Percentiles rank a stretch among this genome's conserved stretches.
Evolutionary conservation across 495 filamentous ascomycete genomes (phyloP).

Genomic region (Penicillium turbatum): DNA sequence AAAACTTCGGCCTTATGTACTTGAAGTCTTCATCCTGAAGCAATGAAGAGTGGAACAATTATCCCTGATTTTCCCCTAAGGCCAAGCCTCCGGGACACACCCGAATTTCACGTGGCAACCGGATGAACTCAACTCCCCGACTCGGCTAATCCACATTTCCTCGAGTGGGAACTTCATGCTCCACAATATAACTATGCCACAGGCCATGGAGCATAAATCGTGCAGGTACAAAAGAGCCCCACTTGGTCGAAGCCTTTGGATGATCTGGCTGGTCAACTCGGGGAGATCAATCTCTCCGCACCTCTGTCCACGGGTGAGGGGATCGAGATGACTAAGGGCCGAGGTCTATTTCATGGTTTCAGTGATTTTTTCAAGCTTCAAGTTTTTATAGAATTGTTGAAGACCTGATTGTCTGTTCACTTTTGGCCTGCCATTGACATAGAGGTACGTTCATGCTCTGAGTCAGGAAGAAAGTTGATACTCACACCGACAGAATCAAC

Average conservation of each 20-base stretch:
- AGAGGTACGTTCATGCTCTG: background rate
- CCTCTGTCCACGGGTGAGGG: background rate
- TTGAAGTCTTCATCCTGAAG: too few species aligned
- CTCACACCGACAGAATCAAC: background rate
- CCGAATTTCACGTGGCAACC: background rate
- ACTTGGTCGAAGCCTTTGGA: conserved; percentile 1
- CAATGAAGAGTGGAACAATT: too few species aligned
- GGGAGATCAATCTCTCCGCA: conserved; percentile 24
- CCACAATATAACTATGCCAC: background rate
- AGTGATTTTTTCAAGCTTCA: too few species aligned
- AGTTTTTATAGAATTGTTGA: too few species aligned
- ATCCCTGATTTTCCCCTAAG: too few species aligned
- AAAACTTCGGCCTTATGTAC: too few species aligned
- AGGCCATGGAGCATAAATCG: background rate
- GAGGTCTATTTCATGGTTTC: background rate
- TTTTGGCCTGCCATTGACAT: background rate
- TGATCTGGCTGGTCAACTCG: conserved; percentile 8
- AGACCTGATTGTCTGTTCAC: background rate
- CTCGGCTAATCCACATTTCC: background rate
- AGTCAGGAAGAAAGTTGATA: background rate
- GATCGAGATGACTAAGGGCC: conserved; percentile 9
- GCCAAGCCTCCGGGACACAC: too few species aligned
- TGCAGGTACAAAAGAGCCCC: background rate
- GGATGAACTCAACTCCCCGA: conserved; percentile 7
- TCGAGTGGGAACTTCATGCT: background rate